Percentiles rank a stretch among this genome's conserved stretches.
phyloP scores from a whole-genome alignment of 768 basidiomycete genomes.

The Suillus luteus region DNA sequence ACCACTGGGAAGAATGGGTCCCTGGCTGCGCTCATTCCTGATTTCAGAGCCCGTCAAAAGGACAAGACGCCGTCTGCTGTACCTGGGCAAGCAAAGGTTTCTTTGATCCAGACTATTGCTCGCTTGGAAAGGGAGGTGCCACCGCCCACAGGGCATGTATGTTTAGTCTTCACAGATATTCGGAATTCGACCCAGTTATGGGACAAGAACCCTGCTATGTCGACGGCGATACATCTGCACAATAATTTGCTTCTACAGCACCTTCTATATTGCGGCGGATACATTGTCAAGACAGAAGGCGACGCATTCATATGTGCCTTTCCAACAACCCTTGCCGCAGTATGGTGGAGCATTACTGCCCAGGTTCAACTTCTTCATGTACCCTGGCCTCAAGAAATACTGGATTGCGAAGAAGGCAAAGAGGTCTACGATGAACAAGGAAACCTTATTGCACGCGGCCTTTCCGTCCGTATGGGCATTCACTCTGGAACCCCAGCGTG shows the following conservation, averaged over 20 bases:
- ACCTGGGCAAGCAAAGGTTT: slow-evolving; percentile 77
- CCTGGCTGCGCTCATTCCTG: slow-evolving; percentile 84
- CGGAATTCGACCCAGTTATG: slow-evolving; percentile 87
- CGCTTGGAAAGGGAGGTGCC: slow-evolving; percentile 78
- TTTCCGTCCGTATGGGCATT: slow-evolving; percentile 98
- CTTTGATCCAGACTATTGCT: slow-evolving; percentile 53
- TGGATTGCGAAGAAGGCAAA: slow-evolving; percentile 90
- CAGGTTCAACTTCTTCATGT: slow-evolving; percentile 81
- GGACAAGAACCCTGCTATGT: slow-evolving; percentile 80
- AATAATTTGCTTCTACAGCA: slow-evolving; percentile 61
- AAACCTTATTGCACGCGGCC: slow-evolving; percentile 75
- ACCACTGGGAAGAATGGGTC: slow-evolving; percentile 69
- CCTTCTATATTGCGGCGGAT: slow-evolving; percentile 88
- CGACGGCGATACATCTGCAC: slow-evolving; percentile 88
- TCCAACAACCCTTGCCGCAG: slow-evolving; percentile 79
- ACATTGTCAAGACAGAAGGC: slow-evolving; percentile 99
- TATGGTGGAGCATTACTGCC: slow-evolving; percentile 91
- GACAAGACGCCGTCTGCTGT: slow-evolving; percentile 93
- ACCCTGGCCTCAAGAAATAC: slow-evolving; percentile 89
- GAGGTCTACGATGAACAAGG: slow-evolving; percentile 69
- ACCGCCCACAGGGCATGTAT: slow-evolving; percentile 83
- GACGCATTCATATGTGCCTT: slow-evolving; percentile 99
- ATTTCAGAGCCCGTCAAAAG: slow-evolving; percentile 66
- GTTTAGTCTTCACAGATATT: slow-evolving; percentile 97
- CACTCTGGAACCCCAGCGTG: slow-evolving; percentile 91